Conservation (phyloP, 1,139 yeast species). For the Starmera stellimalicola region DNA sequence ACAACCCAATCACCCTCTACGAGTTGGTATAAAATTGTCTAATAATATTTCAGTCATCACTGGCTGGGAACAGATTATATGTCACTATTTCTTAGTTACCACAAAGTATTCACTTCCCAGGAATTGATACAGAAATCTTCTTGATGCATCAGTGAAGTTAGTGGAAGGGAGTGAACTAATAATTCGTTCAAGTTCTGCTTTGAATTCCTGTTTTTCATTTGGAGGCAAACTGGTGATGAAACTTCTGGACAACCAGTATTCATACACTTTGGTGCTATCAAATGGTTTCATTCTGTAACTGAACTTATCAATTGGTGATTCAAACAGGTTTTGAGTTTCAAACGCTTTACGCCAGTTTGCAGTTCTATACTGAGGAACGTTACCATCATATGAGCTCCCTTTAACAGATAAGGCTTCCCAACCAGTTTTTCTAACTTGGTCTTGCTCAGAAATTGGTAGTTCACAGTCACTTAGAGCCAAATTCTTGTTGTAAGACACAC, state of each 20-base stretch:
- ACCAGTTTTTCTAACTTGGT: constrained; percentile 19
- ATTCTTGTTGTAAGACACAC: constrained; percentile 16
- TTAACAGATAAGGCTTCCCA: constrained; percentile 24
- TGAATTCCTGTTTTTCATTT: constrained; percentile 27
- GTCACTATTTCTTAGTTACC: constrained; percentile 1
- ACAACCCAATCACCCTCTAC: no score
- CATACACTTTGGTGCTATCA: constrained; percentile 30
- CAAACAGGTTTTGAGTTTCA: constrained; percentile 20
- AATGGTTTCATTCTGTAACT: constrained; percentile 26
- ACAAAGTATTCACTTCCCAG: constrained; percentile 16
- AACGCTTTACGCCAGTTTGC: constrained; percentile 40
- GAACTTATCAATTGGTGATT: constrained; percentile 20
- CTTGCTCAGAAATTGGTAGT: constrained; percentile 11
- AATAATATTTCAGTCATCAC: no score
- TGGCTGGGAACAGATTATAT: not conserved
- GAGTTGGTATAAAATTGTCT: no score
- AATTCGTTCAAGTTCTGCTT: constrained; percentile 24
- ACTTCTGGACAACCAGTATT: constrained; percentile 50
- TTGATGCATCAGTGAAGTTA: constrained; percentile 3
- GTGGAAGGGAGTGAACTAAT: constrained; percentile 4
- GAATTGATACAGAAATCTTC: constrained; percentile 10
- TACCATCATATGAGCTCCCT: constrained; percentile 24
- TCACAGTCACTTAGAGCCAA: constrained; percentile 4
- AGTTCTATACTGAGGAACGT: constrained; percentile 53
- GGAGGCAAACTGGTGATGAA: constrained; percentile 41